A percentile compares a stretch with the other conserved stretches of the same genome.
Evolutionary conservation across 2,329 filamentous ascomycete species (phyloP).

Genomic region (Zasmidium angulare): DNA sequence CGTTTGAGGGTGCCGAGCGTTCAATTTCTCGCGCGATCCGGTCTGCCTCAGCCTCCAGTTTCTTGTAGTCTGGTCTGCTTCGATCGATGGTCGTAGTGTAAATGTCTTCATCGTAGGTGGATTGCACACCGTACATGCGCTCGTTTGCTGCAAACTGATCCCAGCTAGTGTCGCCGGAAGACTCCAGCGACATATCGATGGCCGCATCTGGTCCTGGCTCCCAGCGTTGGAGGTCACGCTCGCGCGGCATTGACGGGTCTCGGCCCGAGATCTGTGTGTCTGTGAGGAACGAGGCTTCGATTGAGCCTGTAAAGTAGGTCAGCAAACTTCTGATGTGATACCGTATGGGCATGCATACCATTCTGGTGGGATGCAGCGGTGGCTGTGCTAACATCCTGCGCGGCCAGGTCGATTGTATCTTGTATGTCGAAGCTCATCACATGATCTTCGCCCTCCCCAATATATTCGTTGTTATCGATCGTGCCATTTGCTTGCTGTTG

Average conservation of each 20-base stretch:
- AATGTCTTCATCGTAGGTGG: constrained; percentile 88
- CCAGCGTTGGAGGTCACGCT: constrained; percentile 80
- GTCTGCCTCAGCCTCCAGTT: constrained; percentile 75
- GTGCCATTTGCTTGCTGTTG: constrained; percentile 48
- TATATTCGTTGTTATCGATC: constrained; percentile 43
- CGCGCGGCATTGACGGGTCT: constrained; percentile 57
- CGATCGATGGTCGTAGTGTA: constrained; percentile 93
- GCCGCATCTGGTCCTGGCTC: constrained; percentile 59
- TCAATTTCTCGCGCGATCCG: constrained; percentile 89
- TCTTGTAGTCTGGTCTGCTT: constrained; percentile 75
- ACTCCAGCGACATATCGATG: constrained; percentile 64
- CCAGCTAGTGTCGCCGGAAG: constrained; percentile 57
- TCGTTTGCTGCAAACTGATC: constrained; percentile 95
- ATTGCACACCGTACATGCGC: constrained; percentile 79
- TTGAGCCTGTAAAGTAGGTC: constrained; percentile 51
- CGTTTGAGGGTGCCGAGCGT: constrained; percentile 67
- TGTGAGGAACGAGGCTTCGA: constrained; percentile 72
- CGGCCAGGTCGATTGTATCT: constrained; percentile 58
- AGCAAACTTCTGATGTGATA: constrained; percentile 10
- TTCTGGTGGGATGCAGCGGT: constrained; percentile 56
- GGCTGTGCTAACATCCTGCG: constrained; percentile 54
- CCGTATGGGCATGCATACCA: constrained; percentile 45
- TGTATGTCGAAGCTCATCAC: constrained; percentile 62
- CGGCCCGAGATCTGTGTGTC: constrained; percentile 83
- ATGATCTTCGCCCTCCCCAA: constrained; percentile 49